Conservation (phyloP, 345 rosid genomes). For the Salix brachista region DNA sequence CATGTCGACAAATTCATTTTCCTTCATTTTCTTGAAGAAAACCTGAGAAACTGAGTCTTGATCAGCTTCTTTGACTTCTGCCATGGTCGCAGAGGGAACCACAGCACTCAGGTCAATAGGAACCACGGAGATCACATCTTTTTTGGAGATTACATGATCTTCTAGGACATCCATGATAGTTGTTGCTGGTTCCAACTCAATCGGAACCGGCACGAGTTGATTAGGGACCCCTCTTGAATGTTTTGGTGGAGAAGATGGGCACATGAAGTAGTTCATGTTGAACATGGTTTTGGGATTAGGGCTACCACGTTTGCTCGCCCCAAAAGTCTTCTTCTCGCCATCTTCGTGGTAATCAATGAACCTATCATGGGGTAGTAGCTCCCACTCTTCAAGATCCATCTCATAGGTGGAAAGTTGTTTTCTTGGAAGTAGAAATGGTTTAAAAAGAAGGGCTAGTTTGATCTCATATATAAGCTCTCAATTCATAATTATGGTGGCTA, state of each 20-base stretch:
- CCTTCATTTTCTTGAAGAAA: slow-evolving; percentile 83
- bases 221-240: slow-evolving; percentile 31
- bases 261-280: slow-evolving; percentile 61
- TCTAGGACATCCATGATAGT: slow-evolving; percentile 12
- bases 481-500: not conserved
- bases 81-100: slow-evolving; percentile 26
- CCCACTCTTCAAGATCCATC: slow-evolving; percentile 98
- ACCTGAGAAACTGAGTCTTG: slow-evolving; percentile 68
- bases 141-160: not conserved
- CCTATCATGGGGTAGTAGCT: slow-evolving; percentile 53
- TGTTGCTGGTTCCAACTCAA: slow-evolving; percentile 39
- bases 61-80: slow-evolving; percentile 40
- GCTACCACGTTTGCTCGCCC: slow-evolving; percentile 16
- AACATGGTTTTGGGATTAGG: slow-evolving; percentile 34
- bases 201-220: slow-evolving; percentile 58
- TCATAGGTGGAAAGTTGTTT: not conserved
- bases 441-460: not conserved
- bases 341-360: slow-evolving; percentile 44
- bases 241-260: slow-evolving; percentile 45
- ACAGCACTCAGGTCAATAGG: slow-evolving; percentile 18
- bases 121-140: slow-evolving; percentile 9
- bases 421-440: slow-evolving; percentile 4
- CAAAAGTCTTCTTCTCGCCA: slow-evolving; percentile 23
- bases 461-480: not conserved
- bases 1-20: slow-evolving; percentile 93